Conservation (phyloP, 495 filamentous ascomycete species). For the Thermothielavioides terrestris region DNA sequence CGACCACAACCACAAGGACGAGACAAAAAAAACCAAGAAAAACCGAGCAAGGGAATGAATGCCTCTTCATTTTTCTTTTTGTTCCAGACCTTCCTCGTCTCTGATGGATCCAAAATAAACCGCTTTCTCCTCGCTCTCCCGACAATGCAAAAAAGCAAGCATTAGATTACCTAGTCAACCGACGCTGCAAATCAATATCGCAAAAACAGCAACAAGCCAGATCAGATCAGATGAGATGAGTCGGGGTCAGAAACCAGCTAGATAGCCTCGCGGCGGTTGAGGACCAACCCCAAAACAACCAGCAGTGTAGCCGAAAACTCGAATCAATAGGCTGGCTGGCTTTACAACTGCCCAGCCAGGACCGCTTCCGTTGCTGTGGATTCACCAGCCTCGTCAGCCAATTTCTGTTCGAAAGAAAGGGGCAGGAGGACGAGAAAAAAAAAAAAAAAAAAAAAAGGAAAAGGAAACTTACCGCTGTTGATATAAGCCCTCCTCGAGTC, state of each 20-base stretch:
- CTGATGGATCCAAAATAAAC: too few species aligned
- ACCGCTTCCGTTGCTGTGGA: constrained; percentile 45
- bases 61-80: background rate
- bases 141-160: background rate
- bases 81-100: background rate
- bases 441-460: background rate
- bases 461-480: constrained; percentile 67
- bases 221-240: background rate
- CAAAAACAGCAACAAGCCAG: background rate
- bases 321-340: background rate
- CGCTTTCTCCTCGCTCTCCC: background rate
- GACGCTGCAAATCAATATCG: background rate
- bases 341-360: constrained; percentile 38
- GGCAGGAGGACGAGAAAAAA: background rate
- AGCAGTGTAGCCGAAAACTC: background rate
- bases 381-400: background rate
- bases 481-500: constrained; percentile 84
- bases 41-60: too few species aligned
- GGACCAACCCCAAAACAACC: background rate
- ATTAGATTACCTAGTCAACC: background rate
- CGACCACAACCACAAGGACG: too few species aligned
- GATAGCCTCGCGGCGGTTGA: background rate
- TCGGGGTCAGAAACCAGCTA: background rate
- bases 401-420: background rate
- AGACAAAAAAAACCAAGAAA: too few species aligned